A percentile compares a stretch with the other conserved stretches of the same genome.
These are phyloP conservation scores for Suhomyces pyralidae DNA, from an alignment of 805 yeast genomes.

Conservation along the genomic window DNA sequence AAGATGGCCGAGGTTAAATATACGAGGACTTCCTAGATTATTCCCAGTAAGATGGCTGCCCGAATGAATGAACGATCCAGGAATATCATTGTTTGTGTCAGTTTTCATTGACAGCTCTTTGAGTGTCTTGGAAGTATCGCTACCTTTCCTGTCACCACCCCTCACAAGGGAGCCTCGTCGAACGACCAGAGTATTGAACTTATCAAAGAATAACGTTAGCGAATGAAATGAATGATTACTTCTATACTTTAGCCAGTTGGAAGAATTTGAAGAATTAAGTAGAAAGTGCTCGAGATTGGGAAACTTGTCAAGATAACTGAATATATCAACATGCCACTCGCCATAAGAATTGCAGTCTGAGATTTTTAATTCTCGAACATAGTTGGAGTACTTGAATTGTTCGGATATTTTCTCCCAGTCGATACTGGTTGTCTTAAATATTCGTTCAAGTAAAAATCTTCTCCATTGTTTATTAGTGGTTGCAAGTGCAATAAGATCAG, in stretches of 20 bases:
- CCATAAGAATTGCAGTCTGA: slow-evolving; percentile 31
- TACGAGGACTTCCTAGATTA: slow-evolving; percentile 20
- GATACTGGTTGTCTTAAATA: slow-evolving; percentile 21
- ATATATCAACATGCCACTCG: slow-evolving; percentile 35
- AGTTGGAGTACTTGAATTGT: slow-evolving; percentile 7
- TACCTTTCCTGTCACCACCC: neutral
- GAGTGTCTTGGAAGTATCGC: neutral
- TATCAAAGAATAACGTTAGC: slow-evolving; percentile 29
- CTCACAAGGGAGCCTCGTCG: slow-evolving; percentile 2
- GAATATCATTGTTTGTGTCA: neutral
- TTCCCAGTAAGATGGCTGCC: slow-evolving; percentile 1
- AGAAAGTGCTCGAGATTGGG: slow-evolving; percentile 21
- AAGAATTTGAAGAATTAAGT: slow-evolving; percentile 34
- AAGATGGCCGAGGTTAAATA: slow-evolving; percentile 46
- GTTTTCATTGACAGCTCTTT: neutral
- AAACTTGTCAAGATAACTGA: slow-evolving; percentile 16
- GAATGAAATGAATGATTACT: slow-evolving; percentile 13
- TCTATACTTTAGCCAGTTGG: slow-evolving; percentile 43
- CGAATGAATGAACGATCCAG: neutral
- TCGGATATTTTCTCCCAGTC: slow-evolving; percentile 25
- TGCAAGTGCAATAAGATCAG: slow-evolving; percentile 15
- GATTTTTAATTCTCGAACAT: slow-evolving; percentile 25
- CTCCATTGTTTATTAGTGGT: slow-evolving; percentile 15
- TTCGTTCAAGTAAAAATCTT: slow-evolving; percentile 12
- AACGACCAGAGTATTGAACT: slow-evolving; percentile 9